phyloP scores from a whole-genome alignment of 768 basidiomycete species.

The Trametes cingulata region DNA sequence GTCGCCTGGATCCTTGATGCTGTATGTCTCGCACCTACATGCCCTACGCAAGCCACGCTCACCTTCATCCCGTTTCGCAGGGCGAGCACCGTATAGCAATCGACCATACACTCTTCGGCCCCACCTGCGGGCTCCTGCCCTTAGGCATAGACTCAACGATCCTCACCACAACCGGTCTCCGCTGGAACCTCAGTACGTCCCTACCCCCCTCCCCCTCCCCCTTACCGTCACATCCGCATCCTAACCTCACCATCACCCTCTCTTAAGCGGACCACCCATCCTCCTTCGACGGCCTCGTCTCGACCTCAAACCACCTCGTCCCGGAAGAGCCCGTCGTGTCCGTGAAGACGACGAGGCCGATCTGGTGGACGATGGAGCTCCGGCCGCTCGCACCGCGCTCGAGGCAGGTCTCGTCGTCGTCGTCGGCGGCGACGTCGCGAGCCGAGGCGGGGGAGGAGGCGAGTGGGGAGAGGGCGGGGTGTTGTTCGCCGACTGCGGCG shows the following conservation, averaged over 20 bases:
- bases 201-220: neutral
- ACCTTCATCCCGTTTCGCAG: conserved; percentile 47
- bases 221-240: neutral
- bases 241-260: too few relatives aligned
- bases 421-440: too few relatives aligned
- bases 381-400: conserved; percentile 8
- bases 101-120: conserved; percentile 72
- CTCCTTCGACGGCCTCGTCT: conserved; percentile 81
- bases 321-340: conserved; percentile 63
- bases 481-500: neutral
- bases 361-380: conserved; percentile 90
- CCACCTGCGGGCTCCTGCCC: conserved; percentile 94
- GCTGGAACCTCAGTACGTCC: conserved; percentile 83
- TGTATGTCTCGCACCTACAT: conserved; percentile 41
- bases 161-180: conserved; percentile 80
- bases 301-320: conserved; percentile 91
- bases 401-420: too few relatives aligned
- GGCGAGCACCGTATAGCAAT: conserved; percentile 81
- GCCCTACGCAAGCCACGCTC: too few relatives aligned
- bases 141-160: conserved; percentile 77
- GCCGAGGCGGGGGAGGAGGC: too few relatives aligned
- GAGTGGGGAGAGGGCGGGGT: too few relatives aligned
- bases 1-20: conserved; percentile 85
- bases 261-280: conserved; percentile 69
- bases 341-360: conserved; percentile 76